Evolutionary conservation across 2,329 filamentous ascomycete species (phyloP), one percentile per base, ranked within the genome.

Genomic region (Clarireedia paspali): DNA sequence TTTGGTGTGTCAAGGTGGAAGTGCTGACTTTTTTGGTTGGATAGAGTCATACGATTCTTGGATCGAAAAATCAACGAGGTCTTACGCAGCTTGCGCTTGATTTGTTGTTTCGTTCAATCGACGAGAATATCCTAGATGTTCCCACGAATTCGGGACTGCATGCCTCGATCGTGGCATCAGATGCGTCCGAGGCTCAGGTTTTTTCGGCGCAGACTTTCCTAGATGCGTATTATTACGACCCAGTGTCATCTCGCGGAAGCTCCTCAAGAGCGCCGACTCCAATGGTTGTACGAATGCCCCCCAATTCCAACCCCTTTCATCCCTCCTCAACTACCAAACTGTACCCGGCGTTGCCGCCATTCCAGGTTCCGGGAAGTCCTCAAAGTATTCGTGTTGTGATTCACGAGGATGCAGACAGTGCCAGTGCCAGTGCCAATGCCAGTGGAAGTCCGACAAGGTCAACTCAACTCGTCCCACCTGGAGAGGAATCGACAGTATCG

Each of bases 31-130:
- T 20, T 20, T 20, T 2, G 12, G 24, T 23, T 40, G 47, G 23
- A 20, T 67, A 96, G 92, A 95, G 89, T 60, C 92, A 99, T 70
- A 99, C 94, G 0, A 96, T 97, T 58, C 81, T 99, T 15, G 94
- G 94, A 55, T 95, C 89, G 12, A 87, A 85, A 63, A 83, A 81
- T 23, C 89, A 96, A 71, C 86, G 92, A 62, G 94, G 94, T 60
- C 75, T 99, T 53, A 95, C 91, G 0, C 94, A 99, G 70, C 85
- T 99, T 66, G 82, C 90, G 0, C 84, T 99, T 54, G 92, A 97
- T 67, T 81, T 95, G 42, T 79, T 97, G 50, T 99, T 95, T 73
- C 84, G 86, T 60, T 92, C 88, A 46, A 83, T 96, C 50, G 83
- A 83, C 57, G 74, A 81, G 17, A 87, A 85, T 57, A 82, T 95